Base-by-base conservation (phyloP, 2,329 filamentous ascomycete genomes). In the Simplicillium aogashimaense region DNA sequence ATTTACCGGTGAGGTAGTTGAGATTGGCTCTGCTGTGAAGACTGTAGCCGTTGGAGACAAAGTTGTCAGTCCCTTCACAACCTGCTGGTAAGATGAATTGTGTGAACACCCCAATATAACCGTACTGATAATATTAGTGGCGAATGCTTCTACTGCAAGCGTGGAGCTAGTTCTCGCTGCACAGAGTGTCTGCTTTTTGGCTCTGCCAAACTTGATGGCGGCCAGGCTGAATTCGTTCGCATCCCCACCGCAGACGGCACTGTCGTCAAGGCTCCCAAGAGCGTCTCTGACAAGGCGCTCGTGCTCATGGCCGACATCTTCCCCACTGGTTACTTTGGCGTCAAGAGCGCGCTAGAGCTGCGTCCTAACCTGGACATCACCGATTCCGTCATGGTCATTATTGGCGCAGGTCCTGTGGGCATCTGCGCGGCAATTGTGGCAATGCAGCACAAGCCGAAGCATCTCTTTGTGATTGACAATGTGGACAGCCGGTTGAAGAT, bases 241-340 rank as follows among this genome's bases (percentile, higher is more conserved):
- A 74, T 94, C 12, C 89, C 89, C 1, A 66, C 82, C 40, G 88
- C 88, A 10, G 87, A 94, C 53, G 78, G 78, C 29, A 94, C 86
- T 1, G 76, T 82, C n/a, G 73, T 88, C 54, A 82, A 81, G 52
- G 81, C 86, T 0, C 60, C 75, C 2, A 76, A 72, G 8, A 52
- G 49, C n/a, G 82, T 94, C 43, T 76, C 81, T 15, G 81, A 90
- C 49, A 74, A 83, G 47, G 78, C 78, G 29, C 69, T 94, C 37
- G 78, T 94, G 7, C 72, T 95, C 18, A 94, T 95, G 88, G 87
- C 86, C 13, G 88, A 95, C 55, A 94, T 95, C 52, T 94, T 92
- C 60, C 88, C 88, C 2, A 86, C 81, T 0, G 85, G 89, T 7
- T 94, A 78, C 63, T 94, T 89, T 51, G 88, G 86, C 7, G 85